Evolutionary conservation across 2,329 filamentous ascomycete species (phyloP).

Genomic region (Kalmusia sp.): DNA sequence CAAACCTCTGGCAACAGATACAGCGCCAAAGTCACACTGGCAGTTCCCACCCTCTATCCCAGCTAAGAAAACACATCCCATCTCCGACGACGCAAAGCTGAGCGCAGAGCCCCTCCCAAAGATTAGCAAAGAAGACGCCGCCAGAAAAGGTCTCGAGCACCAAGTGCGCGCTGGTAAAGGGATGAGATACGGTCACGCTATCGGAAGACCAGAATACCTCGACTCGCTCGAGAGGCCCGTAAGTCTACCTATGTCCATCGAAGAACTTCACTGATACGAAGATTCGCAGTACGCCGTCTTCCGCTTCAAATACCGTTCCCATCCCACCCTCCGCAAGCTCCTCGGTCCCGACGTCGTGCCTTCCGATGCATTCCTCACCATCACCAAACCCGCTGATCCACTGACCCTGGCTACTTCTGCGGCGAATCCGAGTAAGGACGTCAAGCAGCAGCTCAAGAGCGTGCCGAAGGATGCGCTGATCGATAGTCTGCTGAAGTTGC

Average conservation of each 20-base stretch:
- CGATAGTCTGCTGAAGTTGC: conserved; percentile 18
- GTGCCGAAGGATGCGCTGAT: conserved; percentile 33
- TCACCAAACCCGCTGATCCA: background rate
- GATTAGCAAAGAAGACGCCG: conserved; percentile 17
- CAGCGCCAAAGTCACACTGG: conserved; percentile 40
- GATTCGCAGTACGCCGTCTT: conserved; percentile 54
- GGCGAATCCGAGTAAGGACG: conserved; percentile 15
- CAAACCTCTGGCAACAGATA: background rate
- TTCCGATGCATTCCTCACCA: background rate
- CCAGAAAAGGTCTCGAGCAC: conserved; percentile 31
- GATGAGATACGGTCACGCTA: conserved; percentile 46
- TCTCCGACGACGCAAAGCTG: conserved; percentile 17
- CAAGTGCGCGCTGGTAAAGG: conserved; percentile 46
- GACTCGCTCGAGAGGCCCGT: conserved; percentile 43
- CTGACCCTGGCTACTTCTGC: background rate
- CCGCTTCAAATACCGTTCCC: conserved; percentile 55
- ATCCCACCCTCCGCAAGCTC: conserved; percentile 40
- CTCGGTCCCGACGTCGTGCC: conserved; percentile 22
- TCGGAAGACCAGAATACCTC: conserved; percentile 49
- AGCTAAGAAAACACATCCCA: background rate
- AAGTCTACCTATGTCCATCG: conserved; percentile 6
- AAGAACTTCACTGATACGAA: background rate
- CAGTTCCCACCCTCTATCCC: conserved; percentile 26
- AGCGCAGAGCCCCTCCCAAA: conserved; percentile 34
- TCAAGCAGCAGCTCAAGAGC: conserved; percentile 23